Conservation (phyloP, 495 filamentous ascomycete species). For the Astrothelium macrocarpum region DNA sequence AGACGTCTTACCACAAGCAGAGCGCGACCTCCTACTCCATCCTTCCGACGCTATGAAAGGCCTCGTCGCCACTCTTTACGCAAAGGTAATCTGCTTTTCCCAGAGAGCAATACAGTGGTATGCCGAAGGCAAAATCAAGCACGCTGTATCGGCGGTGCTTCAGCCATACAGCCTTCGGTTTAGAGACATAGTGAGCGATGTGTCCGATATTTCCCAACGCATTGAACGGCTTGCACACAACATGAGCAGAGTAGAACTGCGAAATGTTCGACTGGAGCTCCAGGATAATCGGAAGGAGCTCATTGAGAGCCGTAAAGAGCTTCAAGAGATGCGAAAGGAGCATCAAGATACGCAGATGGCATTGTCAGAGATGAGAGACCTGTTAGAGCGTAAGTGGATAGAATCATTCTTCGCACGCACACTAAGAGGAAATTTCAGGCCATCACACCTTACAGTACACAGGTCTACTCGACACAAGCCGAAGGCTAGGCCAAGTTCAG, state of each 20-base stretch:
- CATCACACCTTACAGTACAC: not conserved
- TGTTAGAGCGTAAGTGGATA: not conserved
- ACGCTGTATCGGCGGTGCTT: conserved; percentile 16
- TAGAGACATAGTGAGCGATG: conserved; percentile 24
- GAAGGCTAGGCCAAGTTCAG: not conserved
- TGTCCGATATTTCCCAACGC: conserved; percentile 5
- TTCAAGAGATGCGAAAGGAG: not conserved
- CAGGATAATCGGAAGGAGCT: too few relatives aligned
- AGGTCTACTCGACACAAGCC: not conserved
- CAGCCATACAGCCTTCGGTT: conserved; percentile 22
- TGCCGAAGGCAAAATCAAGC: conserved; percentile 20
- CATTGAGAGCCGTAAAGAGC: not conserved
- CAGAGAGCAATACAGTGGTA: conserved; percentile 28
- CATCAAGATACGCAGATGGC: not conserved
- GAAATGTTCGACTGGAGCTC: not conserved
- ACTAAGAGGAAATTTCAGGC: not conserved
- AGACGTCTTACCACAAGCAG: conserved; percentile 27
- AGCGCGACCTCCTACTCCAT: conserved; percentile 26
- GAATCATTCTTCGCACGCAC: not conserved
- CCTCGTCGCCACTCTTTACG: conserved; percentile 27
- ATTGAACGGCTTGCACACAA: not conserved
- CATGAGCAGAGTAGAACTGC: not conserved
- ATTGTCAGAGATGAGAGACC: not conserved
- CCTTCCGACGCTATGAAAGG: conserved; percentile 29
- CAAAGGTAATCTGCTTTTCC: conserved; percentile 28